Conservation (phyloP, 257 asterid species). For the Knoxia roxburghii region DNA sequence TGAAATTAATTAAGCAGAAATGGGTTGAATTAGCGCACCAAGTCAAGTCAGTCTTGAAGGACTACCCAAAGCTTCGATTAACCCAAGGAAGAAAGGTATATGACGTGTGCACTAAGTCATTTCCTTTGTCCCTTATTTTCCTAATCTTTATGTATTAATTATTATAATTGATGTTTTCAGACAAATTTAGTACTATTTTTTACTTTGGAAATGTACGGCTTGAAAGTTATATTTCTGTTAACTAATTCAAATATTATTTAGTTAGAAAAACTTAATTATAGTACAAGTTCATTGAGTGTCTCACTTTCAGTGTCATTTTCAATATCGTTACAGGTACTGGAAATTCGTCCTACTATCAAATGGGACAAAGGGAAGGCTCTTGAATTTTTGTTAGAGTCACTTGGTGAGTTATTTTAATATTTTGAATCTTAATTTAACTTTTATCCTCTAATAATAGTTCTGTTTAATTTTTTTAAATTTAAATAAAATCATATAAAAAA, state of each 20-base stretch:
- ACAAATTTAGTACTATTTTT: no score
- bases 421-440: not conserved
- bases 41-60: constrained; percentile 69
- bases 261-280: not conserved
- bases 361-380: constrained; percentile 99
- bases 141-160: not conserved
- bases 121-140: not conserved
- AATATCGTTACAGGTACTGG: constrained; percentile 53
- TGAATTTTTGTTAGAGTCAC: constrained; percentile 80
- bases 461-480: no score
- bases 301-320: constrained; percentile 18
- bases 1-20: constrained; percentile 38
- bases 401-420: constrained; percentile 43
- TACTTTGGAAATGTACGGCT: no score
- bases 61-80: constrained; percentile 71
- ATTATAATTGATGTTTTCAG: no score
- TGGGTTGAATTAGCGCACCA: constrained; percentile 78
- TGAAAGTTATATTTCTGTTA: no score
- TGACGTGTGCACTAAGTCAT: not conserved
- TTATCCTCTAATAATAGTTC: not conserved
- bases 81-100: constrained; percentile 81
- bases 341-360: constrained; percentile 86
- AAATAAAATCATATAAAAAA: no score
- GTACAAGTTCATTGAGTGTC: not conserved
- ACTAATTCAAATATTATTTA: no score